Evolutionary conservation across 2,329 filamentous ascomycete species (phyloP).

Genomic region (Claviceps cyperi): DNA sequence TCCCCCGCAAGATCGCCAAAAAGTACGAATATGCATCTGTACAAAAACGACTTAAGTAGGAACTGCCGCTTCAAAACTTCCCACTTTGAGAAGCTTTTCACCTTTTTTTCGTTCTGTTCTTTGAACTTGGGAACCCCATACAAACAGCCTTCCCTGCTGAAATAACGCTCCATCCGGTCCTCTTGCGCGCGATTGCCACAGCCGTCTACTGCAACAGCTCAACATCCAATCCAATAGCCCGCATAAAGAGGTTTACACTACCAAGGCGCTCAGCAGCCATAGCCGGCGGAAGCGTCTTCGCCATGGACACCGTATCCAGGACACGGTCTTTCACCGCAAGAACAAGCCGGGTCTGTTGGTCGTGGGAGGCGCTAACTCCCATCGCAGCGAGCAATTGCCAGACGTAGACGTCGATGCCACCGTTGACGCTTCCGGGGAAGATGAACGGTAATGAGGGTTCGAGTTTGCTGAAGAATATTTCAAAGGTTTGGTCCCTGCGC

Average conservation of each 20-base stretch:
- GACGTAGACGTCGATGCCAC: constrained; percentile 86
- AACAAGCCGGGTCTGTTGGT: constrained; percentile 89
- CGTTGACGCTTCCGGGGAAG: constrained; percentile 83
- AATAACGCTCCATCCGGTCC: neutral
- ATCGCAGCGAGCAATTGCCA: constrained; percentile 97
- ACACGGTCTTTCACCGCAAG: constrained; percentile 95
- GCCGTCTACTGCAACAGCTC: constrained; percentile 40
- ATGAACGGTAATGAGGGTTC: constrained; percentile 73
- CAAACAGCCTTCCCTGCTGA: neutral
- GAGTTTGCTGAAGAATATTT: constrained; percentile 71
- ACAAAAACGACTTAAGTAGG: too few species aligned
- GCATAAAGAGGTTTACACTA: constrained; percentile 97
- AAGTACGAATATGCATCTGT: too few species aligned
- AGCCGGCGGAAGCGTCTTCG: constrained; percentile 77
- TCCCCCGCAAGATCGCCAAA: too few species aligned
- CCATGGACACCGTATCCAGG: constrained; percentile 81
- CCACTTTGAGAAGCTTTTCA: too few species aligned
- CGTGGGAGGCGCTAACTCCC: constrained; percentile 81
- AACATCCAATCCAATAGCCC: constrained; percentile 94
- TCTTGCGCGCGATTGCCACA: constrained; percentile 4
- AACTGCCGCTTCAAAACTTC: too few species aligned
- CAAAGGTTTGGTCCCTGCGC: constrained; percentile 59
- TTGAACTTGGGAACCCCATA: neutral
- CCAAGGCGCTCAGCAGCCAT: constrained; percentile 72
- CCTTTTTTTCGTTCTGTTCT: too few species aligned